These are phyloP conservation scores for Rauvolfia tetraphylla DNA, from an alignment of 257 asterid species.

Conservation along the genomic window DNA sequence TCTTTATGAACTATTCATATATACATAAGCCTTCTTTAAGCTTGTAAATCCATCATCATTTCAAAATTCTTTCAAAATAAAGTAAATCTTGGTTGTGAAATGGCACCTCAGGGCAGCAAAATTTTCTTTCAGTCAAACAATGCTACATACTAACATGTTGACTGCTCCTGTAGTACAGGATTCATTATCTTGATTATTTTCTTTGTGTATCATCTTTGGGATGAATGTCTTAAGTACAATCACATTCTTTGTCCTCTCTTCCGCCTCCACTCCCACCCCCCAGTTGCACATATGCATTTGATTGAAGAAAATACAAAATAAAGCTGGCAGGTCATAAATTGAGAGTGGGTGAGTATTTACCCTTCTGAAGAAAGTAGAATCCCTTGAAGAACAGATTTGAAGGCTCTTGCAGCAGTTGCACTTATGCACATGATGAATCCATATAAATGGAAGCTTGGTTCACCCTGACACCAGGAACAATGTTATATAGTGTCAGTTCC, in stretches of 20 bases:
- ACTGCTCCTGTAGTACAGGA: no score
- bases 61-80: no score
- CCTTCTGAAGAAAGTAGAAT: slow-evolving; percentile 91
- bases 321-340: not conserved
- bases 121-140: not conserved
- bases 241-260: no score
- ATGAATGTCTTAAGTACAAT: no score
- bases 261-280: not conserved
- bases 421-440: slow-evolving; percentile 91
- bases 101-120: no score
- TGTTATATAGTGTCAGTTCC: slow-evolving; percentile 5
- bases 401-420: slow-evolving; percentile 98
- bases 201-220: no score
- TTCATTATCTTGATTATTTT: no score
- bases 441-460: slow-evolving; percentile 82
- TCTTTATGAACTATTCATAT: no score
- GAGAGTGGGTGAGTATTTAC: slow-evolving; percentile 29
- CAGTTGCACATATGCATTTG: not conserved
- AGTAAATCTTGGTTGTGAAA: no score
- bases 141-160: not conserved
- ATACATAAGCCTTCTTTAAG: no score
- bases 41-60: no score
- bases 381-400: slow-evolving; percentile 96
- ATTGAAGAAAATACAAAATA: not conserved
- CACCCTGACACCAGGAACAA: slow-evolving; percentile 59